Percentiles rank a stretch among this genome's conserved stretches.
These are phyloP conservation scores for Pachyrhizus erosus DNA, from an alignment of 306 rosid species.

Conservation along the genomic window DNA sequence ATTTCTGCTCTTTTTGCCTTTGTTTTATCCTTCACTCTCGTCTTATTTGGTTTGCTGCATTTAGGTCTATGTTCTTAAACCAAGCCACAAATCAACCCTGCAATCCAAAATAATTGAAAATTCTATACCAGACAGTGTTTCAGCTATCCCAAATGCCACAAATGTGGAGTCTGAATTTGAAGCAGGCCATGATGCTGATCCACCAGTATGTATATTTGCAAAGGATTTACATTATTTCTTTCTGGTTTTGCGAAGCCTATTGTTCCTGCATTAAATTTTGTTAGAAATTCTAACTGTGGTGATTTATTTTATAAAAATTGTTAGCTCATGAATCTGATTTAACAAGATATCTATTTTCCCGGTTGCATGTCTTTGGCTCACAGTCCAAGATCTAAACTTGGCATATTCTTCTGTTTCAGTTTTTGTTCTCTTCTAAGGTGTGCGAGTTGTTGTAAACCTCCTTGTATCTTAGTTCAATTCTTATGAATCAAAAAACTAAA, in stretches of 20 bases:
- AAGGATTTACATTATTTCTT: slow-evolving; percentile 40
- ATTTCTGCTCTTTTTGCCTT: slow-evolving; percentile 27
- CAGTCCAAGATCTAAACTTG: slow-evolving; percentile 24
- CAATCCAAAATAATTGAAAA: slow-evolving; percentile 72
- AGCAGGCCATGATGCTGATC: slow-evolving; percentile 63
- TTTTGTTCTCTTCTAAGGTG: slow-evolving; percentile 37
- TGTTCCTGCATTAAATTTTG: slow-evolving; percentile 21
- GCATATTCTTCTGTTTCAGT: slow-evolving; percentile 22
- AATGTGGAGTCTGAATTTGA: slow-evolving; percentile 77
- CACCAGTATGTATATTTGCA: slow-evolving; percentile 55
- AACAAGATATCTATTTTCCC: neutral
- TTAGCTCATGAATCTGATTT: slow-evolving; percentile 5
- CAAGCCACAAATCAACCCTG: slow-evolving; percentile 91
- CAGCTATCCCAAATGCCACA: slow-evolving; percentile 69
- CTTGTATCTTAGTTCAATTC: too few relatives aligned
- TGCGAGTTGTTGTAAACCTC: too few relatives aligned
- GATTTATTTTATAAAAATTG: slow-evolving; percentile 29
- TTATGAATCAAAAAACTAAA: too few relatives aligned
- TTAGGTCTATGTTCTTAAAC: slow-evolving; percentile 88
- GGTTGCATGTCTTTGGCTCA: slow-evolving; percentile 5
- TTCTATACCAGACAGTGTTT: slow-evolving; percentile 71
- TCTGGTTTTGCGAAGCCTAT: slow-evolving; percentile 23
- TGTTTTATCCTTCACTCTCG: slow-evolving; percentile 25
- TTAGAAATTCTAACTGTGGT: neutral
- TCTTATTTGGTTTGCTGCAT: slow-evolving; percentile 41